phyloP scores from a whole-genome alignment of 352 stramenopile genomes.

The Globisporangium nodosum region DNA sequence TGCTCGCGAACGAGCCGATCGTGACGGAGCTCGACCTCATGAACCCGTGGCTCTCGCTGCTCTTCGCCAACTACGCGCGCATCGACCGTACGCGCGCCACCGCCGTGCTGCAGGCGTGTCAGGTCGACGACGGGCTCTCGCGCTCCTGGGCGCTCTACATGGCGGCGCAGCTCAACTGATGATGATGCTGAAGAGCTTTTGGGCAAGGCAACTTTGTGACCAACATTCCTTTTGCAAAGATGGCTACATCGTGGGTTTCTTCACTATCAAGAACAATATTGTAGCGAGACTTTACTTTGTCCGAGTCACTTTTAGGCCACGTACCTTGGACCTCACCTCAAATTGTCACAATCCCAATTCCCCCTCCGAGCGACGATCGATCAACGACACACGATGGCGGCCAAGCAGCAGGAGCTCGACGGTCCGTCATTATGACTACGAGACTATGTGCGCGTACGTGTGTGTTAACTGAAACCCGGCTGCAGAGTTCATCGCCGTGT shows the following conservation, averaged over 20 bases:
- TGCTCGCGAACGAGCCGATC: conserved; percentile 43
- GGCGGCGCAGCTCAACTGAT: conserved; percentile 18
- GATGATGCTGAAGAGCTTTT: background rate
- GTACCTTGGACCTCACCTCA: background rate
- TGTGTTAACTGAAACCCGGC: background rate
- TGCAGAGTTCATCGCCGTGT: conserved; percentile 78
- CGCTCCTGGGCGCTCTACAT: conserved; percentile 77
- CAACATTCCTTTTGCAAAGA: conserved; percentile 1
- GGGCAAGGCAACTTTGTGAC: background rate
- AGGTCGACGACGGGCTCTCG: conserved; percentile 67
- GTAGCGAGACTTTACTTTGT: background rate
- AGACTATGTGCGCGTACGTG: background rate
- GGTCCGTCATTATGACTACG: conserved; percentile 12
- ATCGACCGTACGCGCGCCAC: conserved; percentile 40
- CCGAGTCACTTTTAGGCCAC: background rate
- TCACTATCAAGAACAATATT: background rate
- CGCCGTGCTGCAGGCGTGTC: conserved; percentile 44
- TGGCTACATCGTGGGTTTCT: background rate
- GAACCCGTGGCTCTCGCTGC: conserved; percentile 69
- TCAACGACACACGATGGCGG: conserved; percentile 13
- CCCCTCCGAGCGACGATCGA: background rate
- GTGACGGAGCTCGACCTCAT: conserved; percentile 29
- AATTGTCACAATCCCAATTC: background rate
- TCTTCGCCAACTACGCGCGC: conserved; percentile 70
- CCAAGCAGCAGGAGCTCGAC: conserved; percentile 36